These are phyloP conservation scores for Guyanaporus albipodus DNA, from an alignment of 768 basidiomycete species.

Conservation along the genomic window DNA sequence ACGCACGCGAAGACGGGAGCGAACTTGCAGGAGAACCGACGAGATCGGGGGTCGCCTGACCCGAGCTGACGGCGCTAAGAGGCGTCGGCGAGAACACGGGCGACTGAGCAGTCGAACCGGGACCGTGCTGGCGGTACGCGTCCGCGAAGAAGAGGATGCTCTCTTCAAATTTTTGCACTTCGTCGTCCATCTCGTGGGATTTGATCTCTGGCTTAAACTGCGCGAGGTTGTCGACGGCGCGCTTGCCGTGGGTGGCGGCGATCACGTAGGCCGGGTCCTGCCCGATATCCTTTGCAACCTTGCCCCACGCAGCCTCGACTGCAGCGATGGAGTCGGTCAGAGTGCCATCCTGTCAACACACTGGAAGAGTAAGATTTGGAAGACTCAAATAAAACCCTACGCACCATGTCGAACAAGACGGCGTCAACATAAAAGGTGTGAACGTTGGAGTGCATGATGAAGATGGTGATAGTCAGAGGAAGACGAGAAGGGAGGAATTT, in stretches of 20 bases:
- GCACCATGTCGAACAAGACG: slow-evolving; percentile 66
- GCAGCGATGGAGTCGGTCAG: slow-evolving; percentile 71
- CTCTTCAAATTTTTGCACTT: slow-evolving; percentile 60
- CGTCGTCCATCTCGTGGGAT: slow-evolving; percentile 51
- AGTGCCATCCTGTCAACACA: slow-evolving; percentile 53
- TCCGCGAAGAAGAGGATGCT: slow-evolving; percentile 66
- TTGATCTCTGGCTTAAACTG: slow-evolving; percentile 56
- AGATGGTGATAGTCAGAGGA: background rate
- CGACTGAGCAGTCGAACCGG: slow-evolving; percentile 31
- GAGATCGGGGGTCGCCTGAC: slow-evolving; percentile 40
- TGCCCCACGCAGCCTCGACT: slow-evolving; percentile 73
- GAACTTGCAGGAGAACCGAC: slow-evolving; percentile 35
- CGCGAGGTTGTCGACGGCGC: slow-evolving; percentile 70
- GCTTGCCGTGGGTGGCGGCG: slow-evolving; percentile 74
- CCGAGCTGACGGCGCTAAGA: slow-evolving; percentile 28
- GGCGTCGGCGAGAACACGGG: slow-evolving; percentile 9
- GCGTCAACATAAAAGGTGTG: slow-evolving; percentile 50
- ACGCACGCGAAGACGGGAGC: slow-evolving; percentile 40
- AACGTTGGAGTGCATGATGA: slow-evolving; percentile 22
- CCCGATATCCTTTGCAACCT: slow-evolving; percentile 65
- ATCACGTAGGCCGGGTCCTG: slow-evolving; percentile 65
- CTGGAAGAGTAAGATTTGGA: slow-evolving; percentile 24
- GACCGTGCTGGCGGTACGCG: slow-evolving; percentile 45
- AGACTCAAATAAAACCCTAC: slow-evolving; percentile 13
- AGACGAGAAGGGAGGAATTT: slow-evolving; percentile 1